Conservation (phyloP, 257 asterid species). For the Linderniella brevidens region DNA sequence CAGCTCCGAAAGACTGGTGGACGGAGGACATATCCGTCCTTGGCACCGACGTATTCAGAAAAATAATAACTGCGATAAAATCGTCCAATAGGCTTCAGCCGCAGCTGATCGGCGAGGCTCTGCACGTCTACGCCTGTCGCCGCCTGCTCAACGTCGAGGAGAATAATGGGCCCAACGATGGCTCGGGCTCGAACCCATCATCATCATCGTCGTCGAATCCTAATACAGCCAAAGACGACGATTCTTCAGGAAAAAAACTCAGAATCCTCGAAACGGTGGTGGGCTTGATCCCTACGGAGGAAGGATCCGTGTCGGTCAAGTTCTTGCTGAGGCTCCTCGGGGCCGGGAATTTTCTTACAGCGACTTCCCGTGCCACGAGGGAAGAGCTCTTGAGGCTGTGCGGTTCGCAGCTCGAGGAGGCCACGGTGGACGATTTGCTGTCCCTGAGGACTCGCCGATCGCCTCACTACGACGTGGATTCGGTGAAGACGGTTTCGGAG, state of each 20-base stretch:
- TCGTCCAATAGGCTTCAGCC: constrained; percentile 34
- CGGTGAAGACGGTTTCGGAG: constrained; percentile 26
- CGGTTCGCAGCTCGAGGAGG: constrained; percentile 51
- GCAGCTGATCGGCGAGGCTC: constrained; percentile 64
- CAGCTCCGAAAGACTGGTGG: constrained; percentile 84
- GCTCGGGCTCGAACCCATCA: constrained; percentile 3
- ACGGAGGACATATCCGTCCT: constrained; percentile 63
- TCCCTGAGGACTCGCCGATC: constrained; percentile 11
- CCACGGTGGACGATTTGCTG: constrained; percentile 37
- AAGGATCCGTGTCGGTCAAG: constrained; percentile 43
- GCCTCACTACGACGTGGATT: constrained; percentile 22
- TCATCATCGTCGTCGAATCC: too few relatives aligned
- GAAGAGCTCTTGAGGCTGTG: constrained; percentile 41
- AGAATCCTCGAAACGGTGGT: constrained; percentile 44
- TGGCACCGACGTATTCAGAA: constrained; percentile 49
- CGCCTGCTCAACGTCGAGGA: constrained; percentile 36
- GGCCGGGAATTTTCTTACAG: constrained; percentile 20
- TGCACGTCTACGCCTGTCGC: constrained; percentile 57
- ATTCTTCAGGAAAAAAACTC: constrained; percentile 17
- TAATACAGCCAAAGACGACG: not conserved
- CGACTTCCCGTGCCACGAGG: constrained; percentile 34
- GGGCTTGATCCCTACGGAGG: constrained; percentile 45
- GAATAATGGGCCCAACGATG: constrained; percentile 12
- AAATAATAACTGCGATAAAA: constrained; percentile 34
- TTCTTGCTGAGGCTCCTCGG: constrained; percentile 49